These are phyloP conservation scores for Guadua angustifolia DNA, from an alignment of 176 grass and related monocot genomes.

Conservation along the genomic window DNA sequence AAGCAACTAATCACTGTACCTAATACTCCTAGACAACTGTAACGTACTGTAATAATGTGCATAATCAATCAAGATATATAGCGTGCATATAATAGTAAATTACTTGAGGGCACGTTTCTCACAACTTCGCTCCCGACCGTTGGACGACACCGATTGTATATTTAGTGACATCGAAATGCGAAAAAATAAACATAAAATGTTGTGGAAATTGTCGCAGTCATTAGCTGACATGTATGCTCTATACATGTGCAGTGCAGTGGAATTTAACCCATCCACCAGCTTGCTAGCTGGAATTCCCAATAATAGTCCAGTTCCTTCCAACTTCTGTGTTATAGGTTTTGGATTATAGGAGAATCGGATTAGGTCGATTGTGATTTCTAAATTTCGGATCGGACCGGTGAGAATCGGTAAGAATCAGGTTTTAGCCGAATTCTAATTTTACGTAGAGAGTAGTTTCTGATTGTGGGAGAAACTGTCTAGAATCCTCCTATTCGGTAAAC, in stretches of 20 bases:
- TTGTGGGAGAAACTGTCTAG: too few species aligned
- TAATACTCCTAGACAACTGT: background rate
- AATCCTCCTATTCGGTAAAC: too few species aligned
- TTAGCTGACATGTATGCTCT: background rate
- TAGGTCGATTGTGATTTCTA: too few species aligned
- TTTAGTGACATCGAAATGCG: background rate
- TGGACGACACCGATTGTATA: background rate
- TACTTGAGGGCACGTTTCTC: conserved; percentile 30
- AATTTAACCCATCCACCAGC: background rate
- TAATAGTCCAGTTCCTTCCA: too few species aligned
- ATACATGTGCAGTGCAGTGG: background rate
- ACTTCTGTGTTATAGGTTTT: too few species aligned
- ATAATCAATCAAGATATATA: background rate
- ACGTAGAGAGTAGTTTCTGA: too few species aligned
- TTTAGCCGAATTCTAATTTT: too few species aligned
- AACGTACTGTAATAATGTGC: background rate
- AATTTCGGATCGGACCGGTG: too few species aligned
- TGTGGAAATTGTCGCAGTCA: background rate
- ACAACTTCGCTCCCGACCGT: conserved; percentile 30
- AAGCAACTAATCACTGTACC: background rate
- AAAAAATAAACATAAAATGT: background rate
- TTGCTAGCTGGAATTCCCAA: background rate
- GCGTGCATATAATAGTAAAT: background rate
- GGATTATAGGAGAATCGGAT: too few species aligned
- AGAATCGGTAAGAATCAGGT: too few species aligned